Evolutionary conservation across 2,329 filamentous ascomycete genomes (phyloP).

Genomic region (Fusarium palustre): DNA sequence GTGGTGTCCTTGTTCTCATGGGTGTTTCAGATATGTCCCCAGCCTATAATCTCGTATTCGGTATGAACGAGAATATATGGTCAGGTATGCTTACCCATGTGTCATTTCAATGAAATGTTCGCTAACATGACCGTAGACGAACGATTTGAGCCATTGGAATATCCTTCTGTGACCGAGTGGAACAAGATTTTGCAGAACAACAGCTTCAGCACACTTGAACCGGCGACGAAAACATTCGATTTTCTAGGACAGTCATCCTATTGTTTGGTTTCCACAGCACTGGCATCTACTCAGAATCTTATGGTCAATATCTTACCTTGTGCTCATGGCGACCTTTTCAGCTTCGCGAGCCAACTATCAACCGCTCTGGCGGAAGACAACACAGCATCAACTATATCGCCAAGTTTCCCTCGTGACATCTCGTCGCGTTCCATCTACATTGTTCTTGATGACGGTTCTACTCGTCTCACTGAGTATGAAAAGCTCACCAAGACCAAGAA

Average conservation of each 20-base stretch:
- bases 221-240: slow-evolving; percentile 27
- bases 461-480: rapidly evolving
- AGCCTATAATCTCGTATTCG: slow-evolving; percentile 20
- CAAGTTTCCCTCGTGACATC: rapidly evolving
- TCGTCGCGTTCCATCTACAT: slow-evolving; percentile 6
- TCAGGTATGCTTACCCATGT: not conserved
- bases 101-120: rapidly evolving
- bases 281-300: rapidly evolving
- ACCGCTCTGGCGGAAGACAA: not conserved
- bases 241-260: slow-evolving; percentile 22
- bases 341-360: slow-evolving; percentile 17
- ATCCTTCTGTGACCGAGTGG: slow-evolving; percentile 12
- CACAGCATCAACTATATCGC: slow-evolving; percentile 8
- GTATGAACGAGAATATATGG: slow-evolving; percentile 26
- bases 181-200: not conserved
- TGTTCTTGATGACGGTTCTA: slow-evolving; percentile 10
- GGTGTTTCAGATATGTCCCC: slow-evolving; percentile 28
- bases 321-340: not conserved
- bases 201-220: slow-evolving; percentile 21
- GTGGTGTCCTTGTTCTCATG: not conserved
- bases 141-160: not conserved
- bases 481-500: rapidly evolving
- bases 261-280: slow-evolving; percentile 5
- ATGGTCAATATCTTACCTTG: slow-evolving; percentile 10
- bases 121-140: not conserved